Base-by-base conservation (phyloP, 2,329 filamentous ascomycete genomes). In the Cyanodermella asteris region DNA sequence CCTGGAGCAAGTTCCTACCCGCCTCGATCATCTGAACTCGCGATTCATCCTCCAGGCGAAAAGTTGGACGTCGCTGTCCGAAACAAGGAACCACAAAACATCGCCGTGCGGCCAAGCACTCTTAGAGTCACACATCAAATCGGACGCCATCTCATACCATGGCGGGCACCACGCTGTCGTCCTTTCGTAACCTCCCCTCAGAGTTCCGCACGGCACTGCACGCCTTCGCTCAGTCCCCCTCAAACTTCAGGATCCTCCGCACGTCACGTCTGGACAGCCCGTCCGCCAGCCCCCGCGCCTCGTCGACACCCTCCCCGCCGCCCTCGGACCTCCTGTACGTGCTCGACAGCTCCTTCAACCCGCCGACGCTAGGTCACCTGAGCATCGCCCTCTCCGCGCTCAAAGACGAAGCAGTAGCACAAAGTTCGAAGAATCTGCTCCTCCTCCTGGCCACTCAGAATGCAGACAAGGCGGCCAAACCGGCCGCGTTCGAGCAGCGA, bases 271-370 rank as follows among this genome's bases (percentile, higher is more conserved):
- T n/a, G n/a, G n/a, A n/a, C n/a, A n/a, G n/a, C n/a, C n/a, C n/a
- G n/a, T n/a, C n/a, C n/a, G n/a, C n/a, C n/a, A n/a, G n/a, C 29
- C 49, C 13, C 29, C 39, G 14, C 31, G 35, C 12, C 26, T 33
- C 23, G 20, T 26, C 18, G 24, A 30, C 19, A 15, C 12, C 28
- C 12, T 23, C 15, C 23, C 16, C 38, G 28, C 6, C 29, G 7
- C 36, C 37, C n/a, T 45, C 45, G 10, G 40, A 41, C 32, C 59
- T 53, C 2, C 55, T 72, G 26, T 67, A 66, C 43, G 64, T 72
- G 28, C 52, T 72, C 22, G 67, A 72, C 39, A 70, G 65, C 1
- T 69, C 64, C 13, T 72, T 70, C 55, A 72, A 72, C 33, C 67
- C 67, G 7, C 67, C 67, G 2, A 66, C 63, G 3, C 47, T 52